Conservation (phyloP, 495 filamentous ascomycete genomes). For the Tuber calosporum region DNA sequence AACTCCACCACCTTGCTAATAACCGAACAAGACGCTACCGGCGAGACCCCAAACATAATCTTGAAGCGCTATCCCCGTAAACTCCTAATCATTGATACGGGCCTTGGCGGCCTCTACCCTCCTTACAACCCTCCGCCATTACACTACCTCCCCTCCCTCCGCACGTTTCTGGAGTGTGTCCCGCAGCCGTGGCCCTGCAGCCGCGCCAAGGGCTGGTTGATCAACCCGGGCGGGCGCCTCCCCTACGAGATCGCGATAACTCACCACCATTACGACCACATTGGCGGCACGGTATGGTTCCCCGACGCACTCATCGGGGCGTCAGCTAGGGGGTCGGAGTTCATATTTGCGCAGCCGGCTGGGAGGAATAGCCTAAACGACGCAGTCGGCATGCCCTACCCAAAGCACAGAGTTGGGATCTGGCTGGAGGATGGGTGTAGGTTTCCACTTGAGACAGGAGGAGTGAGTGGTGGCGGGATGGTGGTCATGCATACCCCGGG, state of each 20-base stretch:
- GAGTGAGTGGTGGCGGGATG: constrained; percentile 1
- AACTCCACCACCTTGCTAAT: constrained; percentile 23
- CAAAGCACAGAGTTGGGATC: constrained; percentile 1
- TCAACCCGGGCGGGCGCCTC: constrained; percentile 8
- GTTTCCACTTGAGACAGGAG: constrained; percentile 18
- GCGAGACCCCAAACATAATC: constrained; percentile 16
- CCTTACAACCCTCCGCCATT: background rate
- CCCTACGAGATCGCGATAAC: constrained; percentile 20
- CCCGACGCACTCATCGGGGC: constrained; percentile 6
- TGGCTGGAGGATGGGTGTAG: constrained; percentile 16
- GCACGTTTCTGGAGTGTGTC: constrained; percentile 13
- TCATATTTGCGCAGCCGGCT: background rate
- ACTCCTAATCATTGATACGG: constrained; percentile 25
- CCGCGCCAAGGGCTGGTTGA: background rate
- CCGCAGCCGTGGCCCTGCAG: background rate
- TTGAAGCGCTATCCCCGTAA: constrained; percentile 16
- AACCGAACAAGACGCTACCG: constrained; percentile 4
- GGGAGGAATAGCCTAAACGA: background rate
- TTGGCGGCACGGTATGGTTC: constrained; percentile 17
- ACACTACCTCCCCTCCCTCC: constrained; percentile 6
- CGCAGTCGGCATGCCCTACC: background rate
- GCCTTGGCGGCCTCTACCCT: constrained; percentile 3
- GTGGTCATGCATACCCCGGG: constrained; percentile 20
- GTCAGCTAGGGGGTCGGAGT: background rate
- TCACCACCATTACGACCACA: constrained; percentile 15